Base-by-base conservation (phyloP, 2,329 filamentous ascomycete species). In the Epichloe uncinata region DNA sequence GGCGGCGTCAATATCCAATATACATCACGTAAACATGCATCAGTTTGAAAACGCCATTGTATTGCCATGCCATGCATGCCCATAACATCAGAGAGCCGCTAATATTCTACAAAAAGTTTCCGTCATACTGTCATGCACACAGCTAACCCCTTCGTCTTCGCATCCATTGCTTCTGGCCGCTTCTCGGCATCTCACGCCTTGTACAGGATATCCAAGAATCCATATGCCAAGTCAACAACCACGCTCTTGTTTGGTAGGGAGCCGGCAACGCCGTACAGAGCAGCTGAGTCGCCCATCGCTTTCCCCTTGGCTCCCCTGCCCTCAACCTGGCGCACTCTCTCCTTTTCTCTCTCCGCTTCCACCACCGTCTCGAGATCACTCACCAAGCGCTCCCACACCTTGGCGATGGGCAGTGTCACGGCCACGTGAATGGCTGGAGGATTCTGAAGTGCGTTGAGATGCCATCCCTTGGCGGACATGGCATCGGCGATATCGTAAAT, bases 181-280 rank as follows among this genome's bases (percentile, higher is more conserved):
- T 26, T 20, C n/a, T 22, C 4, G 4, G 7, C 6, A 15, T 16
- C 45, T 69, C 70, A 93, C 53, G 84, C 84, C 73, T 95, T 95
- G 69, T 96, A 96, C 66, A 96, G 65, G 48, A 93, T 84, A 69
- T 97, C 90, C 63, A 97, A 73, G 68, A 97, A 98, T 0, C 89
- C 91, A 57, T 77, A 87, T 2, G 90, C 91, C 63, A 98, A 69
- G 60, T 95, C 87, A 56, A 87, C 87, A 34, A 98, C 89, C 35
- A 98, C 84, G 57, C 85, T 88, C 78, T 97, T 97, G 65, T 98
- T 94, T 1, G 93, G 93, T 66, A 98, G 69, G 61, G 87, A 94
- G 5, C 93, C 93, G 0, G 93, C 93, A 51, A 98, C 90, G 49
- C 93, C 93, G 67, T 98, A 98, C 54, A 98, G 70, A 4, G 90